These are phyloP conservation scores for Lactarius trivialis DNA, from an alignment of 768 basidiomycete species.

Conservation along the genomic window DNA sequence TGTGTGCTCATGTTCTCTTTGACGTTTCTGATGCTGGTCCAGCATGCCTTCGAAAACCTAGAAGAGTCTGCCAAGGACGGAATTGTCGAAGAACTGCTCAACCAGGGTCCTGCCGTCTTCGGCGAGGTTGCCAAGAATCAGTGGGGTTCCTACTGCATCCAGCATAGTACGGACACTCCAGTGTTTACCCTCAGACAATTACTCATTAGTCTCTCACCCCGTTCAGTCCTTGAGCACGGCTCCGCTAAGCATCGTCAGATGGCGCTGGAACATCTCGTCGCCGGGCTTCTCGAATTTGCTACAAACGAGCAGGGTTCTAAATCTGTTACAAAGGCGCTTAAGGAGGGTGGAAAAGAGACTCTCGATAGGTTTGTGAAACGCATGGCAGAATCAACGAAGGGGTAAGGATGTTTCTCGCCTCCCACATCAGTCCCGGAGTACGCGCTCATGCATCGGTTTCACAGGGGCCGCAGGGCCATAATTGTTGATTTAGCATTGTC, in stretches of 20 bases:
- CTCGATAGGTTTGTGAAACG: constrained; percentile 67
- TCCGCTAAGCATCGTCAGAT: constrained; percentile 66
- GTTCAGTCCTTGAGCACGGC: constrained; percentile 75
- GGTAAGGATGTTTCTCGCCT: constrained; percentile 37
- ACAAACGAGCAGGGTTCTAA: constrained; percentile 85
- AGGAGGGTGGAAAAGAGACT: constrained; percentile 75
- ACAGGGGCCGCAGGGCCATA: constrained; percentile 68
- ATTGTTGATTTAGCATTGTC: constrained; percentile 82
- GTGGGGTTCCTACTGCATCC: constrained; percentile 85
- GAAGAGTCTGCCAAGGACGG: constrained; percentile 80
- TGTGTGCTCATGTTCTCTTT: background rate
- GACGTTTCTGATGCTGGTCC: constrained; percentile 15
- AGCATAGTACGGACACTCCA: constrained; percentile 56
- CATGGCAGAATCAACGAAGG: constrained; percentile 83
- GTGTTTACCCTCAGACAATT: background rate
- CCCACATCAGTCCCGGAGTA: background rate
- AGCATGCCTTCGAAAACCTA: constrained; percentile 84
- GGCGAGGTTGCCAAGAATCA: constrained; percentile 78
- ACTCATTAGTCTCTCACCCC: constrained; percentile 8
- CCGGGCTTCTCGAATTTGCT: constrained; percentile 71
- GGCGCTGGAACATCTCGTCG: constrained; percentile 71
- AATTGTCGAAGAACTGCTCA: constrained; percentile 77
- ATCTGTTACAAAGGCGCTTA: constrained; percentile 79
- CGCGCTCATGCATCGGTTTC: constrained; percentile 7
- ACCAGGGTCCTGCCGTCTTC: constrained; percentile 61